Base-by-base conservation (phyloP, 805 yeast genomes). In the Nakazawaea siamensis region DNA sequence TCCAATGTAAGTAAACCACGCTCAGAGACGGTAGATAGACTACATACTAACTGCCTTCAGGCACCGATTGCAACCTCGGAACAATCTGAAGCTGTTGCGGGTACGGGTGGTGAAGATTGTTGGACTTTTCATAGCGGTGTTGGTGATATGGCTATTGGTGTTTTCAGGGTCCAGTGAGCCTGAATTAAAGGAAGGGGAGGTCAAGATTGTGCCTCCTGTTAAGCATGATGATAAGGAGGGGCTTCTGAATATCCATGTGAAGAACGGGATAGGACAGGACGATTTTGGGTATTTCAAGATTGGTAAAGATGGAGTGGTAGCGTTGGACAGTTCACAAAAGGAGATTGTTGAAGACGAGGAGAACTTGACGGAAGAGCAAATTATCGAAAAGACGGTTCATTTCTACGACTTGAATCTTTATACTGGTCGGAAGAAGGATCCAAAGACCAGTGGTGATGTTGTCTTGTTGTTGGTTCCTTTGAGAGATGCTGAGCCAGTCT, bases 391-490 rank as follows among this genome's bases (percentile, higher is more conserved):
- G 4, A 59, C 70, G 0, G 77, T 77, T 13, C 79, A 79, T 35
- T 64, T 57, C 38, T 80, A 75, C 47, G 90, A 82, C 46, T 60
- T 82, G 44, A 64, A 64, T 38, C 66, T 73, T 26, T 81, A 64
- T 48, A 58, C 52, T 31, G 88, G 87, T 2, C 44, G 68, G 1
- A 48, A 64, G 2, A 29, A 14, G 20, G 58, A 64, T 27, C 86
- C 83, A 12, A 54, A 52, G 12, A 49, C 44, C 7, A 54, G 66
- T 13, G 70, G 74, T 11, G 94, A 85, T 43, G 70, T 76, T 31
- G 75, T 85, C 11, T 58, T 85, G 37, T 58, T 86, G 34, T 65
- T 80, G 41, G 70, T 85, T 49, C 95, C 95, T 8, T 59, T 85
- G 41, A 65, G 94, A 55, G 80, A 85, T 49, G 94, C 95, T 0